These are phyloP conservation scores for Trichophyton verrucosum DNA, from an alignment of 2,329 filamentous ascomycete species.

Conservation along the genomic window DNA sequence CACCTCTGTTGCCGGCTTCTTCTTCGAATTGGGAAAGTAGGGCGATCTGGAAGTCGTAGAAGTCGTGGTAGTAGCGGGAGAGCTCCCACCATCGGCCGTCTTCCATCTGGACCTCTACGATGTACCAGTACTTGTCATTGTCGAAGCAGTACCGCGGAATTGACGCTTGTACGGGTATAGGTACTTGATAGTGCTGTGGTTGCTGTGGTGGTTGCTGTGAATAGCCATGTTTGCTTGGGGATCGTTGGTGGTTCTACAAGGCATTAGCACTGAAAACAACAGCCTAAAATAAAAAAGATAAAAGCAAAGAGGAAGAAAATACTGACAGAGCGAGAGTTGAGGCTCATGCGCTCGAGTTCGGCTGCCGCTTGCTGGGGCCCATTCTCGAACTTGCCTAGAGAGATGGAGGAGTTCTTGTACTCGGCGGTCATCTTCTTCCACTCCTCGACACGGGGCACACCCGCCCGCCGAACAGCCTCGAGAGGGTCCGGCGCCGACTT, in stretches of 20 bases:
- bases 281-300: too few species aligned
- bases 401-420: constrained; percentile 98
- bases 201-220: constrained; percentile 26
- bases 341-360: constrained; percentile 66
- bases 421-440: constrained; percentile 99
- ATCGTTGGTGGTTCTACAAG: constrained; percentile 27
- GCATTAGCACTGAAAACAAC: not conserved
- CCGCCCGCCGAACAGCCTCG: constrained; percentile 75
- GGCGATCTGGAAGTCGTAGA: constrained; percentile 96
- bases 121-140: constrained; percentile 98
- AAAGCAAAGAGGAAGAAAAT: not conserved
- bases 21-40: constrained; percentile 82
- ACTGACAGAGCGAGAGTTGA: constrained; percentile 42
- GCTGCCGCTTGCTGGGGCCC: constrained; percentile 50
- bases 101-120: constrained; percentile 81
- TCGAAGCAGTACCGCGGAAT: constrained; percentile 92
- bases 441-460: constrained; percentile 89
- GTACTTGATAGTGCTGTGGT: constrained; percentile 40
- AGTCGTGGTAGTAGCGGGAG: constrained; percentile 92
- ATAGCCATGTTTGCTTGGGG: constrained; percentile 25
- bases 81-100: constrained; percentile 88
- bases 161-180: constrained; percentile 66
- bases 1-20: constrained; percentile 76
- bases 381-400: constrained; percentile 73
- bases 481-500: constrained; percentile 68